Conservation (phyloP, 345 rosid species). For the Hypericum androsaemum region DNA sequence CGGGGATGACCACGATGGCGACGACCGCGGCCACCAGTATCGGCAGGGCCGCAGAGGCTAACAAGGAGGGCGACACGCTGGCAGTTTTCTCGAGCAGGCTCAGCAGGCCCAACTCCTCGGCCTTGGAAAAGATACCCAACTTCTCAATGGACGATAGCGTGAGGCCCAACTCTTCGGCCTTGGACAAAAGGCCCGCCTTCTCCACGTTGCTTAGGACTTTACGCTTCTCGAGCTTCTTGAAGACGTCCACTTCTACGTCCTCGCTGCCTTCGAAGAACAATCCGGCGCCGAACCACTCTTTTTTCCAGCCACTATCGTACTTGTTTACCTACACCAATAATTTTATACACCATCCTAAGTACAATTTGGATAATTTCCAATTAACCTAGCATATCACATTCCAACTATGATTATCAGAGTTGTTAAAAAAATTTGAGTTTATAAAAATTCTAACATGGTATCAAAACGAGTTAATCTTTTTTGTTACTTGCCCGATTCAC, state of each 20-base stretch:
- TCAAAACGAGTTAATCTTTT: too few relatives aligned
- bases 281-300: slow-evolving; percentile 89
- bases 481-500: too few relatives aligned
- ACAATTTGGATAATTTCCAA: neutral
- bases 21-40: slow-evolving; percentile 60
- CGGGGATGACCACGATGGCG: slow-evolving; percentile 64
- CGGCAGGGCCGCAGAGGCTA: slow-evolving; percentile 77
- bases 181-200: slow-evolving; percentile 72
- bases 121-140: slow-evolving; percentile 71
- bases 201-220: slow-evolving; percentile 84
- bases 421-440: too few relatives aligned
- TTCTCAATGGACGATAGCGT: slow-evolving; percentile 86
- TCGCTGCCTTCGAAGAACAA: slow-evolving; percentile 81
- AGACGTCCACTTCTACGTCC: slow-evolving; percentile 71
- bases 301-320: slow-evolving; percentile 58
- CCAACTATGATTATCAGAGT: neutral
- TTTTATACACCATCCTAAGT: too few relatives aligned
- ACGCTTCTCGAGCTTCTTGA: slow-evolving; percentile 79
- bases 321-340: slow-evolving; percentile 50
- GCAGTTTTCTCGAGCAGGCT: slow-evolving; percentile 66
- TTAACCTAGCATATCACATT: neutral
- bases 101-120: slow-evolving; percentile 80
- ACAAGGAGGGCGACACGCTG: slow-evolving; percentile 45
- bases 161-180: slow-evolving; percentile 66
- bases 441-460: too few relatives aligned